These are phyloP conservation scores for Aspergillus sp. DNA, from an alignment of 2,329 filamentous ascomycete species.

Conservation along the genomic window DNA sequence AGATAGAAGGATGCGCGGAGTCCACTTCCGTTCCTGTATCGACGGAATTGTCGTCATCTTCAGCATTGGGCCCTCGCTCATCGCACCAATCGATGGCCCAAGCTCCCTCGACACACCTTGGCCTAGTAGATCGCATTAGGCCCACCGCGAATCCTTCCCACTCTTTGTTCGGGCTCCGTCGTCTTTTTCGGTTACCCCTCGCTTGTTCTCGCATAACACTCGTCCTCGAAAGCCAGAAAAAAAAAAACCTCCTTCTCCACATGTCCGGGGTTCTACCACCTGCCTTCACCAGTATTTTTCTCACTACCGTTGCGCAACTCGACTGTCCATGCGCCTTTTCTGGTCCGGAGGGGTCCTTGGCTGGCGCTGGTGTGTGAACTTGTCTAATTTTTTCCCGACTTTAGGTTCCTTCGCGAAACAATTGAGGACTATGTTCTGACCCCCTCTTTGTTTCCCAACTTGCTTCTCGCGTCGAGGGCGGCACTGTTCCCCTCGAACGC, in stretches of 20 bases:
- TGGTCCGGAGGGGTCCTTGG: background rate
- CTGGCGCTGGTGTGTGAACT: slow-evolving; percentile 3
- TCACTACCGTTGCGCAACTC: slow-evolving; percentile 10
- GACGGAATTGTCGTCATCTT: slow-evolving; percentile 17
- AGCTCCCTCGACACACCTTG: slow-evolving; percentile 26
- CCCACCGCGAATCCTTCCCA: slow-evolving; percentile 9
- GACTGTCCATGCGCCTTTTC: slow-evolving; percentile 6
- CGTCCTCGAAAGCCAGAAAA: slow-evolving; percentile 1
- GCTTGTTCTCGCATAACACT: slow-evolving; percentile 2
- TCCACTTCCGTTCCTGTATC: background rate
- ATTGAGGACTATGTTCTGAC: slow-evolving; percentile 62
- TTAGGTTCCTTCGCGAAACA: slow-evolving; percentile 45
- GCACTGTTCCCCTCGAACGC: slow-evolving; percentile 84
- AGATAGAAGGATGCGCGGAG: slow-evolving; percentile 1
- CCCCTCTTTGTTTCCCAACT: slow-evolving; percentile 61
- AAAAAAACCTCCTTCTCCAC: slow-evolving; percentile 17
- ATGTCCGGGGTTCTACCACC: slow-evolving; percentile 13
- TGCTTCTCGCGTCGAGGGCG: slow-evolving; percentile 62
- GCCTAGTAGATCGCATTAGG: slow-evolving; percentile 29
- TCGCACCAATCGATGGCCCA: slow-evolving; percentile 27
- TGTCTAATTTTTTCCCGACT: slow-evolving; percentile 9
- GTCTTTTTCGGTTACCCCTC: slow-evolving; percentile 12
- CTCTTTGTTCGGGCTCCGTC: slow-evolving; percentile 1
- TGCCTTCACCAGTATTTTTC: slow-evolving; percentile 1
- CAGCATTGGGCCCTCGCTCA: slow-evolving; percentile 14